Conservation (phyloP, 2,329 filamentous ascomycete species). For the Aspergillus awamori region DNA sequence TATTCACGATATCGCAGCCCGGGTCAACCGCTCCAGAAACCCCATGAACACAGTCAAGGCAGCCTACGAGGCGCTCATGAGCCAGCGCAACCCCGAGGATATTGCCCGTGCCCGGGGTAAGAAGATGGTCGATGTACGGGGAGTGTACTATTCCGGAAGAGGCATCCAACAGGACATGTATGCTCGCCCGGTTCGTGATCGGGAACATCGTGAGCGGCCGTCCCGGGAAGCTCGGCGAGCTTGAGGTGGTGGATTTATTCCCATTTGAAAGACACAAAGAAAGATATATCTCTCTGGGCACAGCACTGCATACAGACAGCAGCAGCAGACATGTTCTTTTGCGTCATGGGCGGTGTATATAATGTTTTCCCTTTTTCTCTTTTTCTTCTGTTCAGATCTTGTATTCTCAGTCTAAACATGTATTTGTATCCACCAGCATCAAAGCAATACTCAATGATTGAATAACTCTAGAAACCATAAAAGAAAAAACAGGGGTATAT, state of each 20-base stretch:
- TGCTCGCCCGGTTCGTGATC: no score
- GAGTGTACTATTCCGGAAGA: slow-evolving; percentile 88
- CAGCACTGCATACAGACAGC: slow-evolving; percentile 11
- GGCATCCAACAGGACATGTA: background rate
- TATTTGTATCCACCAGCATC: slow-evolving; percentile 13
- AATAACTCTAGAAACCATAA: slow-evolving; percentile 12
- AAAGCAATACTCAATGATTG: slow-evolving; percentile 12
- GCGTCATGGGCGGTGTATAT: slow-evolving; percentile 27
- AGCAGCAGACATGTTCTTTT: slow-evolving; percentile 14
- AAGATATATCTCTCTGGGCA: no score
- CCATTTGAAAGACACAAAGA: background rate
- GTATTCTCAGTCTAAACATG: slow-evolving; percentile 33
- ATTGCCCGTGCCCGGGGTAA: slow-evolving; percentile 86
- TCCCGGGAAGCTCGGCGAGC: no score
- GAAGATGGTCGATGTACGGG: slow-evolving; percentile 94
- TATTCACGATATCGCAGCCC: slow-evolving; percentile 82
- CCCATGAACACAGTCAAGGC: slow-evolving; percentile 99
- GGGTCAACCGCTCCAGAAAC: slow-evolving; percentile 83
- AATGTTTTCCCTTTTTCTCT: slow-evolving; percentile 16
- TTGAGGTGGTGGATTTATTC: no score
- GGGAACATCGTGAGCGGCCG: no score
- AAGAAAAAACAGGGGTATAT: slow-evolving; percentile 24
- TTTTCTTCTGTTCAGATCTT: slow-evolving; percentile 20
- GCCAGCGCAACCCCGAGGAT: slow-evolving; percentile 84
- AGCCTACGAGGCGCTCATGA: slow-evolving; percentile 76